Conservation (phyloP, 495 filamentous ascomycete species). For the Penicillium daleae region DNA sequence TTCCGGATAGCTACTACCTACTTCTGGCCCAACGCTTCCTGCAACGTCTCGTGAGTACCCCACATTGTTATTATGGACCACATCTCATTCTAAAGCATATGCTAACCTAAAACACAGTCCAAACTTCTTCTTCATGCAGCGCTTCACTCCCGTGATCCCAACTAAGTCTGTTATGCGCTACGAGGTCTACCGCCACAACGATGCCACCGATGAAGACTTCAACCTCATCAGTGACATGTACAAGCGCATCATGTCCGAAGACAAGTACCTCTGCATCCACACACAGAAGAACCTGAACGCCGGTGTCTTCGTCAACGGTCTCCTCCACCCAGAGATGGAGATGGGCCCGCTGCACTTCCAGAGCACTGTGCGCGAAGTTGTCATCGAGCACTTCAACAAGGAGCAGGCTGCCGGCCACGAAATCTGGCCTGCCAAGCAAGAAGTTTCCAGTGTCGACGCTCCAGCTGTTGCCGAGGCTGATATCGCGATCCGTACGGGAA, state of each 20-base stretch:
- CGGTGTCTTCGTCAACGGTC: constrained; percentile 52
- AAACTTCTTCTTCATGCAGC: constrained; percentile 55
- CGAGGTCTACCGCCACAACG: constrained; percentile 53
- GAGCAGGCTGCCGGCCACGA: constrained; percentile 41
- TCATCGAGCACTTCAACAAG: constrained; percentile 38
- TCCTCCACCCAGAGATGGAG: constrained; percentile 52
- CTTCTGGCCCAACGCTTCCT: constrained; percentile 50
- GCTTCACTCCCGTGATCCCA: constrained; percentile 45
- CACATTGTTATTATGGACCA: too few relatives aligned
- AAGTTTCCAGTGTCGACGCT: neutral
- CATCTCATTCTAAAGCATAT: too few relatives aligned
- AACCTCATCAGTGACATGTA: constrained; percentile 47
- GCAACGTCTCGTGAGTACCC: constrained; percentile 46
- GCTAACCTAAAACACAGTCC: constrained; percentile 33
- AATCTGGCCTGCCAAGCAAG: constrained; percentile 46
- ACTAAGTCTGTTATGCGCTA: constrained; percentile 46
- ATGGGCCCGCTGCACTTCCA: constrained; percentile 53
- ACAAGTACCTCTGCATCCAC: constrained; percentile 50
- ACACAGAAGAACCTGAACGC: constrained; percentile 54
- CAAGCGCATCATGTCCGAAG: constrained; percentile 51
- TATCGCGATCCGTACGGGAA: constrained; percentile 8
- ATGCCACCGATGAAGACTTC: constrained; percentile 49
- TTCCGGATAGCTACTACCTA: constrained; percentile 45
- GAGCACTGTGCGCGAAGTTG: constrained; percentile 44
- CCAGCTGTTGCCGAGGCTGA: neutral